Evolutionary conservation across 164 flowering plant species (phyloP), one percentile per base, ranked within the genome.

Genomic region (Aristolochia fimbriata): DNA sequence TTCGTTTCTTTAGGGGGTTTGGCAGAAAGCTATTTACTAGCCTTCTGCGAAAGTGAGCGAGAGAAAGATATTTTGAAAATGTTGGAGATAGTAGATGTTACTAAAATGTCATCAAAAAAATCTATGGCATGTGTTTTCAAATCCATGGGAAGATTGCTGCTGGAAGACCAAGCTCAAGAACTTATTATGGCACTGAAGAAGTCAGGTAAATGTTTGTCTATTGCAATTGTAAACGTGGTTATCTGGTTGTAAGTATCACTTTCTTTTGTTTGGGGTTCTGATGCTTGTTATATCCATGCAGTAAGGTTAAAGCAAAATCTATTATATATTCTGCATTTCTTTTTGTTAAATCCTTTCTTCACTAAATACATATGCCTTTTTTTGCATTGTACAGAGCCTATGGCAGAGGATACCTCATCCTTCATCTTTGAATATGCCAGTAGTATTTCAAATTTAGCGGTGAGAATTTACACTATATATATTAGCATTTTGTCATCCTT

Each of bases 1-100:
- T 37, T 37, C 12, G 1, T 37, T 37, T 37, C 1, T 37, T 37
- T 37, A 31, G 3, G 30, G 30, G 30, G 16, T 23, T 60, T 69
- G 70, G 74, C 88, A 89, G 97, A 71, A 73, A 77, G 65, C 67
- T 87, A 86, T 69, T 71, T 92, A 76, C 49, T 81, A 55, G 98
- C 97, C n/a, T 71, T 89, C 33, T 82, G 88, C 61, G 93, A 82
- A 71, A 72, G 74, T 69, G 86, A 79, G 68, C 77, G 74, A 66
- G 60, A 70, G 68, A 46, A 76, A 61, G 84, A 86, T 65, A 55
- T 83, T 64, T 62, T 83, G 69, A 71, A 69, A 59, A 61, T 87
- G 59, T 67, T 90, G 62, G 82, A 86, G 37, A 64, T 66, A 62
- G 60, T 84, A 51, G 96, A 87, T 71, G 68, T 92, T 60, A 79